Base-by-base conservation (phyloP, 306 rosid species). In the Gastrolobium bilobum region DNA sequence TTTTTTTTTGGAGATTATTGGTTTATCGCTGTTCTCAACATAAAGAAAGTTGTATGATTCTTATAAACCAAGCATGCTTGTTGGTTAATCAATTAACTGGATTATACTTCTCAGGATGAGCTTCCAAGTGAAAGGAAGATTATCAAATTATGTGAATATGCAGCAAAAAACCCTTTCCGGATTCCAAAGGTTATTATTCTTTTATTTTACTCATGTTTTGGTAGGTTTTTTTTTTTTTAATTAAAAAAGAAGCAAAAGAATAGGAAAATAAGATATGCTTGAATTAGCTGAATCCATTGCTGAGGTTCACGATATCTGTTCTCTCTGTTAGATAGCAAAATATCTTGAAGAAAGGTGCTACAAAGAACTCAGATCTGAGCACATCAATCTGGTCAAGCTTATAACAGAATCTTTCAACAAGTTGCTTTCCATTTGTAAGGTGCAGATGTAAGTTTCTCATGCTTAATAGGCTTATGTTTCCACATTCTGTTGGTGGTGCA, bases 341-440 rank as follows among this genome's bases (percentile, higher is more conserved):
- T 86, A 85, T 93, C 99, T 96, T 48, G 99, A 93, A 87, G 98
- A 96, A 64, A 90, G 99, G 84, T 96, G 97, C 83, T 85, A 70
- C 83, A 96, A 89, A 84, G 99, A 96, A 86, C 92, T 96, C 61
- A 84, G 92, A 79, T 71, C 84, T 37, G 97, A 83, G 68, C 92
- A 93, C 84, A 61, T 91, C 77, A 91, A 88, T 78, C 62, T 87
- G 46, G 86, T 93, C 82, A 87, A 79, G 68, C 87, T 91, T 77
- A 83, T 96, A 47, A 80, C 86, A 7, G 97, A 91, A 67, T 75
- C 87, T 30, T 93, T 93, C 88, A 90, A 86, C 86, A 96, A 93
- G 84, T 80, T 96, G 90, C 96, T 96, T 82, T 85, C 78, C 69
- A 71, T 87, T 10, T 96, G 99, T 87, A 96, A 91, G 88, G 88